Conservation (phyloP, 192 early-diverging fungal genomes). For the Backusella circina region DNA sequence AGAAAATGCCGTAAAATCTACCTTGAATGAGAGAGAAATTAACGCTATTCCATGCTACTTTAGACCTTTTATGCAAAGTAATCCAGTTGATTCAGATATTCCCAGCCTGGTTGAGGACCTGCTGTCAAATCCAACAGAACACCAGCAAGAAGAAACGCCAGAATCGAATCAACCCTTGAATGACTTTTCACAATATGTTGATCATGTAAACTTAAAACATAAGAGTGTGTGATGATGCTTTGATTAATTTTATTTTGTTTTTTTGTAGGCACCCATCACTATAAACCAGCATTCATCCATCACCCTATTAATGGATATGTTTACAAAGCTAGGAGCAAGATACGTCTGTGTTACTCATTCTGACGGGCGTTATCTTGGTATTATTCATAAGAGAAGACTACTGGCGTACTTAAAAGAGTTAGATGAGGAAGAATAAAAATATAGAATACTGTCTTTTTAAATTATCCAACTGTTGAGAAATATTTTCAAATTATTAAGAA, state of each 20-base stretch:
- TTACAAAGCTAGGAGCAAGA: conserved; percentile 78
- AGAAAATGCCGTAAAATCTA: neutral
- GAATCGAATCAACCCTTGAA: neutral
- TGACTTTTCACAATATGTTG: conserved; percentile 37
- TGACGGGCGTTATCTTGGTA: conserved; percentile 71
- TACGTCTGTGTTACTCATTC: conserved; percentile 74
- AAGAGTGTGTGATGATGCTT: neutral
- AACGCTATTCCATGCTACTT: conserved; percentile 15
- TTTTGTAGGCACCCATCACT: conserved; percentile 66
- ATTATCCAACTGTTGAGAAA: too few relatives aligned
- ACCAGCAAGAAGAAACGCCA: neutral
- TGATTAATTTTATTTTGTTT: neutral
- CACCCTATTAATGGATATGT: conserved; percentile 81
- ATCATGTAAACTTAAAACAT: conserved; percentile 19
- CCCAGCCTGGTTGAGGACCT: neutral
- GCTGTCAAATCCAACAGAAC: neutral
- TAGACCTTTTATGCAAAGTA: neutral
- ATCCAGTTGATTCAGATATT: neutral
- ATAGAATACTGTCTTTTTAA: neutral
- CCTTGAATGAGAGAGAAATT: conserved; percentile 9
- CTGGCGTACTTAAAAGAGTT: conserved; percentile 73
- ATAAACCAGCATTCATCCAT: conserved; percentile 74
- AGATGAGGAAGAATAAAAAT: conserved; percentile 44
- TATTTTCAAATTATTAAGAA: too few relatives aligned
- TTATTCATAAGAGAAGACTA: conserved; percentile 83